These are phyloP conservation scores for Penicillium brevicompactum DNA, from an alignment of 2,329 filamentous ascomycete species.

Conservation along the genomic window DNA sequence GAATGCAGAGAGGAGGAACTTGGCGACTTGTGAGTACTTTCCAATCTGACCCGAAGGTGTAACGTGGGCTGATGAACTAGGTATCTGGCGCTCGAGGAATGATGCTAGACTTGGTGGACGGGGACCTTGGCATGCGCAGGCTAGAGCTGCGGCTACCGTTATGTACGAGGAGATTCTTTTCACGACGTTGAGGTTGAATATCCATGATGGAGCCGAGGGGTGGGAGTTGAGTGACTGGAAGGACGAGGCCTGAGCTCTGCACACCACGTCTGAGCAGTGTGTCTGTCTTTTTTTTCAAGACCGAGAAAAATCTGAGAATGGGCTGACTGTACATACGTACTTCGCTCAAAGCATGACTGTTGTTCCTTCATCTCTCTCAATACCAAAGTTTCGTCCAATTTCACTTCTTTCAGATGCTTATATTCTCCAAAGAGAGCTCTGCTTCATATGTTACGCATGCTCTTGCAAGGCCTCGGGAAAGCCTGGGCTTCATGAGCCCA, in stretches of 20 bases:
- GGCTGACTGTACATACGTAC: too few relatives aligned
- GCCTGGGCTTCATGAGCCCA: too few relatives aligned
- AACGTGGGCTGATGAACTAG: constrained; percentile 40
- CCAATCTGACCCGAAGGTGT: background rate
- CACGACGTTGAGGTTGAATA: constrained; percentile 63
- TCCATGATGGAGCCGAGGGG: constrained; percentile 64
- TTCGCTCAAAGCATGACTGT: too few relatives aligned
- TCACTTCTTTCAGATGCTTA: too few relatives aligned
- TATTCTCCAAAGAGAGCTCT: too few relatives aligned
- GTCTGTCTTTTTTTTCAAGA: too few relatives aligned
- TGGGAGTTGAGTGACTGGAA: constrained; percentile 68
- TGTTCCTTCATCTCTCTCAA: too few relatives aligned
- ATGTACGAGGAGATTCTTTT: constrained; percentile 68
- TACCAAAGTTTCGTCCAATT: too few relatives aligned
- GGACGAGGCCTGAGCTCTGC: constrained; percentile 11
- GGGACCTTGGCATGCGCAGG: constrained; percentile 60
- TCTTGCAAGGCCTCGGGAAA: too few relatives aligned
- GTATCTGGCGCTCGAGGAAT: constrained; percentile 65
- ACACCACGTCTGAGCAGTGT: background rate
- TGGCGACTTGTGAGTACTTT: constrained; percentile 70
- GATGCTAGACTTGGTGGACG: constrained; percentile 62
- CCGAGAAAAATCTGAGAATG: too few relatives aligned
- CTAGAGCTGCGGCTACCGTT: constrained; percentile 50
- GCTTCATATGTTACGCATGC: too few relatives aligned
- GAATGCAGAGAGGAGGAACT: constrained; percentile 69